Conservation (phyloP, 2,329 filamentous ascomycete species). For the Mycosphaerelloides madeirae region DNA sequence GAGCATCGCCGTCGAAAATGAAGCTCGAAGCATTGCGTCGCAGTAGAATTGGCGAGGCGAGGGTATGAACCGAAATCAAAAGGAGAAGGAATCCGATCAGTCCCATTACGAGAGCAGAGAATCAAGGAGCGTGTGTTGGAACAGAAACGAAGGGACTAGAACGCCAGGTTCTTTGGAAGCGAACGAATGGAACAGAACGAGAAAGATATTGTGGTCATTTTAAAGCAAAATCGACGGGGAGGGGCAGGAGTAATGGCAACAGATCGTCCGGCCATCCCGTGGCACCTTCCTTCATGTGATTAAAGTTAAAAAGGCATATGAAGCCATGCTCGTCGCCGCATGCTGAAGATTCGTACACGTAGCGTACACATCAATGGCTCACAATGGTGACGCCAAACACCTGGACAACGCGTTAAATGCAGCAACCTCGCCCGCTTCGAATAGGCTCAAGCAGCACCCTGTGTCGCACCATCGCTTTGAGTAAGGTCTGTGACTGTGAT, state of each 20-base stretch:
- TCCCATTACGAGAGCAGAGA: slow-evolving; percentile 12
- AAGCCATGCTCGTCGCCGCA: background rate
- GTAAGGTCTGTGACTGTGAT: slow-evolving; percentile 3
- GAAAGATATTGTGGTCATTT: background rate
- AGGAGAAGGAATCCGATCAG: slow-evolving; percentile 8
- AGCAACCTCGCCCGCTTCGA: background rate
- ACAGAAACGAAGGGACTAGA: background rate
- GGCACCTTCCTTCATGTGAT: background rate
- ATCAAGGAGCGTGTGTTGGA: slow-evolving; percentile 1
- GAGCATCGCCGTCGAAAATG: slow-evolving; percentile 26
- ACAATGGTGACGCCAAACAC: too few species aligned
- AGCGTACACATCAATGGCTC: background rate
- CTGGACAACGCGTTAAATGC: background rate
- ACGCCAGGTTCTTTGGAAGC: too few species aligned
- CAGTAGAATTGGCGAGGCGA: slow-evolving; percentile 15
- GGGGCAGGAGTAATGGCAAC: too few species aligned
- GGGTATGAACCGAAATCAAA: slow-evolving; percentile 5
- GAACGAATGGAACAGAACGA: too few species aligned
- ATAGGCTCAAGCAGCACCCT: slow-evolving; percentile 1
- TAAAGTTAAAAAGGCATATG: slow-evolving; percentile 1
- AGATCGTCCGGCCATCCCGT: too few species aligned
- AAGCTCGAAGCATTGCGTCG: slow-evolving; percentile 20
- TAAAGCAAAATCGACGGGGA: background rate
- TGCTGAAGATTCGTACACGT: background rate
- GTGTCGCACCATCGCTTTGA: slow-evolving; percentile 9